A percentile compares a stretch with the other conserved stretches of the same genome.
phyloP scores from a whole-genome alignment of 768 basidiomycete genomes.

The Fomitopsis serialis region DNA sequence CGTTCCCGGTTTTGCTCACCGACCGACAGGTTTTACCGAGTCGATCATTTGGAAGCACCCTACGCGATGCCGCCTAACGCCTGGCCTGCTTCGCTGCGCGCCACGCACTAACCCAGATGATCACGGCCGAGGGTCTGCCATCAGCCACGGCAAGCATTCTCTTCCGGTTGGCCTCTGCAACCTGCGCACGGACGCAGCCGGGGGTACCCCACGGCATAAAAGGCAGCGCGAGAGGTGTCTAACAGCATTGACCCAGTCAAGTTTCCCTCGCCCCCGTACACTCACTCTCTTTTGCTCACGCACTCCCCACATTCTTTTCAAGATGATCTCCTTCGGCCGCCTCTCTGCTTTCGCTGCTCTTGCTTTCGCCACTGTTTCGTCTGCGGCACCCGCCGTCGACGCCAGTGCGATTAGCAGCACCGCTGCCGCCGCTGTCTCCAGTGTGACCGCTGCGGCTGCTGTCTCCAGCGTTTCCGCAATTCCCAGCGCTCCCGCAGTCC shows the following conservation, averaged over 20 bases:
- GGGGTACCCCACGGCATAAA: too few relatives aligned
- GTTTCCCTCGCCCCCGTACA: background rate
- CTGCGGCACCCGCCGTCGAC: slow-evolving; percentile 12
- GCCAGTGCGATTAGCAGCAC: background rate
- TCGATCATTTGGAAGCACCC: background rate
- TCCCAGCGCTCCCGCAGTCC: background rate
- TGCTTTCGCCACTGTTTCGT: slow-evolving; percentile 16
- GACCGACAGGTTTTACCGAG: background rate
- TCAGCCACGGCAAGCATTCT: too few relatives aligned
- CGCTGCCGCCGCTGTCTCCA: background rate
- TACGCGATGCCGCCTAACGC: background rate
- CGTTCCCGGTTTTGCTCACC: too few relatives aligned
- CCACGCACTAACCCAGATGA: background rate
- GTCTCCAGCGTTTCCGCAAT: too few relatives aligned
- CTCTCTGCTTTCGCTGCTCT: slow-evolving; percentile 22
- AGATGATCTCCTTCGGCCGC: slow-evolving; percentile 32
- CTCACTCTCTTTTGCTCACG: slow-evolving; percentile 1
- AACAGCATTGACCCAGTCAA: slow-evolving; percentile 15
- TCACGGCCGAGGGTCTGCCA: too few relatives aligned
- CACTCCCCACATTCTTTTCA: slow-evolving; percentile 11
- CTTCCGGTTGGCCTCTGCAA: too few relatives aligned
- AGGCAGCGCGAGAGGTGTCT: too few relatives aligned
- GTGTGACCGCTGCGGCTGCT: slow-evolving; percentile 7
- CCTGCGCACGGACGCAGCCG: too few relatives aligned
- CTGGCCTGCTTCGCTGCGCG: background rate